Evolutionary conservation across 257 asterid species (phyloP), one percentile per base, ranked within the genome.

Genomic region (Nemophila menziesii): DNA sequence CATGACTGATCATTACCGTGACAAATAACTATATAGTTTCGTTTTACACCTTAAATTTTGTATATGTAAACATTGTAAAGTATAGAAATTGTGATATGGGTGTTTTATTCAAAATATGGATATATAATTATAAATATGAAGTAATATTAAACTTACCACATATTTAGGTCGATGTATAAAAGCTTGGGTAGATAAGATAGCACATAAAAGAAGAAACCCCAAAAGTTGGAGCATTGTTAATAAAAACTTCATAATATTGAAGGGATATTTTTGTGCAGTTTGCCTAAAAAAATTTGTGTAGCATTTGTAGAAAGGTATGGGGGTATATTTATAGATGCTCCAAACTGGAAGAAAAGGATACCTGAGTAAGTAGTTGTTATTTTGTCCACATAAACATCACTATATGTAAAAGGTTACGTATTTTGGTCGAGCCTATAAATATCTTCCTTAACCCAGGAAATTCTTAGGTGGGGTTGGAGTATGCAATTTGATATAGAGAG

Each of bases 121-220:
- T 1, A 40, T 16, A 8, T 6, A 20, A 8, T 16, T 2, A 14
- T 42, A 17, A 3, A 20, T 18, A 9, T 10, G 16, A 43, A 43
- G 27, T 19, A 43, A 5, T 18, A 1, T 8, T 22, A 11, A 14
- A 45, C 50, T 45, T 26, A 23, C 50, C 11, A 45, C 14, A 45
- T n/a, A 45, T 23, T 17, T 6, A 19, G 16, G 22, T 20, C 38
- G 50, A 45, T 45, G 49, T 5, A 6, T 7, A 11, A 44, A 22
- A 23, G 49, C 49, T 44, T 44, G 21, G 49, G 13, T 44, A 15
- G 37, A 21, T 1, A 45, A 33, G 17, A 45, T 14, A 43, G 15
- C 33, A 16, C 50, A 22, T 21, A 45, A 45, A 14, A 8, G 11
- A n/a, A 45, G 38, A 23, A 45, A 24, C 50, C 16, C 50, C 3